Percentiles rank a stretch among this genome's conserved stretches.
Evolutionary conservation across 169 alveolate species (phyloP).

Genomic region (Plasmodium coatneyi): DNA sequence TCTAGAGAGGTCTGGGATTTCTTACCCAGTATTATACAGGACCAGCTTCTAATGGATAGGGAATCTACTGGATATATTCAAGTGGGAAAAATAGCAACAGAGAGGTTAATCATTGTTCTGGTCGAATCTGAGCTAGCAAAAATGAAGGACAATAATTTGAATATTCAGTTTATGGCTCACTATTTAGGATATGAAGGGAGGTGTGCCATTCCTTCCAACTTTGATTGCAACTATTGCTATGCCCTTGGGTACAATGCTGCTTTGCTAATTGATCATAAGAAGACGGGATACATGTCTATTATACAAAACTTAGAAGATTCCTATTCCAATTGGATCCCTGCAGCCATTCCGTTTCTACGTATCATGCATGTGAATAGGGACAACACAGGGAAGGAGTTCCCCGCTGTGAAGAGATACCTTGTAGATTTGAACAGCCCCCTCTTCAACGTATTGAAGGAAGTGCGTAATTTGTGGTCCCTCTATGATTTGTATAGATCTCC

Average conservation of each 20-base stretch:
- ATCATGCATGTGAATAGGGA: constrained; percentile 85
- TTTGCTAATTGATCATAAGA: constrained; percentile 89
- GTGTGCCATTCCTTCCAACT: constrained; percentile 97
- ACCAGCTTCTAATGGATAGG: constrained; percentile 96
- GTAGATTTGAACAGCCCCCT: constrained; percentile 94
- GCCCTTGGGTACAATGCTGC: constrained; percentile 97
- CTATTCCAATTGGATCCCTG: constrained; percentile 92
- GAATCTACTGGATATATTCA: constrained; percentile 99
- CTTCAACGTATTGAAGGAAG: constrained; percentile 91
- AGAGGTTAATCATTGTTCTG: constrained; percentile 93
- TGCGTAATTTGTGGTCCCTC: constrained; percentile 94
- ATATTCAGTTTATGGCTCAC: constrained; percentile 88
- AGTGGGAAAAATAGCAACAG: constrained; percentile 99
- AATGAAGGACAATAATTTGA: constrained; percentile 73
- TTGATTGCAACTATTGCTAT: constrained; percentile 98
- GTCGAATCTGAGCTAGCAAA: constrained; percentile 87
- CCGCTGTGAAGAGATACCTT: constrained; percentile 94
- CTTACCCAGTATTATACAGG: constrained; percentile 94
- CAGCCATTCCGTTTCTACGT: constrained; percentile 88
- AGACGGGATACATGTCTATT: constrained; percentile 96
- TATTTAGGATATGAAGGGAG: constrained; percentile 99
- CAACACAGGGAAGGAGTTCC: constrained; percentile 76
- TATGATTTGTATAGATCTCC: constrained; percentile 94
- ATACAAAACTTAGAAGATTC: constrained; percentile 89
- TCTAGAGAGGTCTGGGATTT: constrained; percentile 87